Conservation (phyloP, 2,329 filamentous ascomycete species). For the Canariomyces notabilis region DNA sequence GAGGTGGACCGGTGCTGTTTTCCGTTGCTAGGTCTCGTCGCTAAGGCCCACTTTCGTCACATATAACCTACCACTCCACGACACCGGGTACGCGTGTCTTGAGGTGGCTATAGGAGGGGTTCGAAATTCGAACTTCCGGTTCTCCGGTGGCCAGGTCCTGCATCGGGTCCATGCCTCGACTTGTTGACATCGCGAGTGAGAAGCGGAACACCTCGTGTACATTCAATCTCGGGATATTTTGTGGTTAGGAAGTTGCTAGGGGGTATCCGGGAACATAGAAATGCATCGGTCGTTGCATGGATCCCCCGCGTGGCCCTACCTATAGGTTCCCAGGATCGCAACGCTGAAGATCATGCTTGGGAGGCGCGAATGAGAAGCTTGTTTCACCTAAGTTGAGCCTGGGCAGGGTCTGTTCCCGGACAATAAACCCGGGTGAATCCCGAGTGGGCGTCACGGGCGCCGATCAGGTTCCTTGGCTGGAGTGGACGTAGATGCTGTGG, state of each 20-base stretch:
- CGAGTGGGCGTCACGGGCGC: constrained; percentile 3
- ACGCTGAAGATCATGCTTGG: constrained; percentile 2
- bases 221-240: background rate
- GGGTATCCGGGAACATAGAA: background rate
- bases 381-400: constrained; percentile 13
- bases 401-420: constrained; percentile 7
- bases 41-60: background rate
- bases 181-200: background rate
- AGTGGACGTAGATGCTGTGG: constrained; percentile 13
- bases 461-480: constrained; percentile 4
- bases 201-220: background rate
- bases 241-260: background rate
- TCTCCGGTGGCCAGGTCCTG: too few species aligned
- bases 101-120: background rate
- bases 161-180: background rate
- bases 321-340: constrained; percentile 7
- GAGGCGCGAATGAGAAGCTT: constrained; percentile 5
- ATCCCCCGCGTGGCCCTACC: constrained; percentile 11
- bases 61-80: background rate
- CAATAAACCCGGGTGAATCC: constrained; percentile 13
- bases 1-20: background rate
- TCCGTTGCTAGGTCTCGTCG: background rate
- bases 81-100: background rate
- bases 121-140: too few species aligned
- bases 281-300: background rate